These are phyloP conservation scores for Dillenia turbinata DNA, from an alignment of 164 flowering plant species.

Conservation along the genomic window DNA sequence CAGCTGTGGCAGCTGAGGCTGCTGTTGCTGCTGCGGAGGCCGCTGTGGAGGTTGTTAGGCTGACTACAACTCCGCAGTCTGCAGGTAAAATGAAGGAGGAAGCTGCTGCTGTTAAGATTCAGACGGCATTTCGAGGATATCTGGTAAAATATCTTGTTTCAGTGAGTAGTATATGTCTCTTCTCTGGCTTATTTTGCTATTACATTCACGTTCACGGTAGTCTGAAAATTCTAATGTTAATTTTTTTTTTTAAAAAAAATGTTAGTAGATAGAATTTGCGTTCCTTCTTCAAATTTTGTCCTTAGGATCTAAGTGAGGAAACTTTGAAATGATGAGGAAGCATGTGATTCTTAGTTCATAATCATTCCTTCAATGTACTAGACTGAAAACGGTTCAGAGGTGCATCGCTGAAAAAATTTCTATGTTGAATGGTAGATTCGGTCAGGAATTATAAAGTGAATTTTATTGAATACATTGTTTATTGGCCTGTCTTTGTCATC, in stretches of 20 bases:
- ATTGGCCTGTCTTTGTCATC: no score
- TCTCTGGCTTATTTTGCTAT: neutral
- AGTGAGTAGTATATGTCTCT: neutral
- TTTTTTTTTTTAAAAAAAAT: neutral
- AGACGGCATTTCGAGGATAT: conserved; percentile 77
- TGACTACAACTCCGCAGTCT: conserved; percentile 18
- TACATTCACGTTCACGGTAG: neutral
- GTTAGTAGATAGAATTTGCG: no score
- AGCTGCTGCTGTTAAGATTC: conserved; percentile 74
- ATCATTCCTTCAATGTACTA: no score
- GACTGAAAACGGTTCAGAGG: no score
- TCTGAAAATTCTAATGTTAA: neutral
- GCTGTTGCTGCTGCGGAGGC: conserved; percentile 32
- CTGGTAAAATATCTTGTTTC: conserved; percentile 38
- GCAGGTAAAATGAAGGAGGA: conserved; percentile 58
- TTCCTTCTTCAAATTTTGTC: no score
- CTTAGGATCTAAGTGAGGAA: no score
- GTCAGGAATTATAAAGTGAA: no score
- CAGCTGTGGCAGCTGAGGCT: conserved; percentile 31
- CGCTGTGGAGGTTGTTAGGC: conserved; percentile 40
- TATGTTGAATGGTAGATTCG: no score
- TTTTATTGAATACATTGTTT: no score
- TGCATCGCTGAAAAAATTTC: no score
- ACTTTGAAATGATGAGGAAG: no score
- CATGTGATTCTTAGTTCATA: no score